These are phyloP conservation scores for Peniophora sp. DNA, from an alignment of 1,284 basidiomycete species.

Conservation along the genomic window DNA sequence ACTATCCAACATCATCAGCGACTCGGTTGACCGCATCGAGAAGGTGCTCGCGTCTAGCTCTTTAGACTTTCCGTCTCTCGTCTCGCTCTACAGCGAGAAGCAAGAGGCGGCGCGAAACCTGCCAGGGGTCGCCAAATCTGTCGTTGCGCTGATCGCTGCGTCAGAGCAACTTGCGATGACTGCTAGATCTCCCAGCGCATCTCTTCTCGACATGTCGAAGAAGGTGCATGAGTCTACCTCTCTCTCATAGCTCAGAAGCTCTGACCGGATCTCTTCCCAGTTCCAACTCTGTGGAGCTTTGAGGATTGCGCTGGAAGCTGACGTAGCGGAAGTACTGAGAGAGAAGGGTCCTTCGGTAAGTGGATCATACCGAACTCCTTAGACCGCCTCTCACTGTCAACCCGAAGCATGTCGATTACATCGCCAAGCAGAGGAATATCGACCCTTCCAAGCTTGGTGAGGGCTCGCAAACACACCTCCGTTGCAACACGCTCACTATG, in stretches of 20 bases:
- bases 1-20: background rate
- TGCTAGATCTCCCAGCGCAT: conserved; percentile 20
- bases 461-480: too few relatives aligned
- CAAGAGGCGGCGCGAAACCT: conserved; percentile 21
- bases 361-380: too few relatives aligned
- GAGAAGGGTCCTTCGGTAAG: background rate
- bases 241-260: background rate
- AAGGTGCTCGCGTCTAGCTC: too few relatives aligned
- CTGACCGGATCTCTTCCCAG: too few relatives aligned
- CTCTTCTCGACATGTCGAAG: background rate
- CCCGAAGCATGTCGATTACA: conserved; percentile 18
- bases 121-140: conserved; percentile 22
- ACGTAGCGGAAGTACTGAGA: background rate
- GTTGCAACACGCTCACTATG: background rate
- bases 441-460: conserved; percentile 27
- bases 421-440: conserved; percentile 20
- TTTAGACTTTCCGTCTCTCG: background rate
- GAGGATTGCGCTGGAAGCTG: background rate
- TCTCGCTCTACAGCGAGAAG: conserved; percentile 2
- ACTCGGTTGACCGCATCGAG: background rate
- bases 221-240: background rate
- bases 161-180: conserved; percentile 28
- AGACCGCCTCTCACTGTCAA: background rate
- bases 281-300: background rate
- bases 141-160: conserved; percentile 26